These are phyloP conservation scores for Penicillium angulare DNA, from an alignment of 495 filamentous ascomycete genomes.

Conservation along the genomic window DNA sequence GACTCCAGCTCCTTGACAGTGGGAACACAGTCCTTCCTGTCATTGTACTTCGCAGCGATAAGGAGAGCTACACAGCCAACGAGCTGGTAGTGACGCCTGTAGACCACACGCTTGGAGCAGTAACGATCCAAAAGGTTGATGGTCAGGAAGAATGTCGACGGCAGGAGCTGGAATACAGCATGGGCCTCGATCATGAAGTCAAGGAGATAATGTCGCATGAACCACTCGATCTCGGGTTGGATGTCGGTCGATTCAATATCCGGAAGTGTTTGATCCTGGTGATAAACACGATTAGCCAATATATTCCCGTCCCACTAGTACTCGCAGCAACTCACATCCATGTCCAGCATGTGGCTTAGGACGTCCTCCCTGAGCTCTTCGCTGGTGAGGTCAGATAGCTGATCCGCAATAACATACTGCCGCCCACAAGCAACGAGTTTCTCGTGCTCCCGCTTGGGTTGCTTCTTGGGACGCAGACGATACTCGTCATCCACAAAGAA, in stretches of 20 bases:
- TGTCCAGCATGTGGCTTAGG: slow-evolving; percentile 86
- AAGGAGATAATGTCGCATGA: slow-evolving; percentile 96
- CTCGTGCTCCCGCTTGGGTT: slow-evolving; percentile 58
- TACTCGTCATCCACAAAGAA: slow-evolving; percentile 88
- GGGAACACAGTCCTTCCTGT: slow-evolving; percentile 95
- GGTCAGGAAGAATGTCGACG: slow-evolving; percentile 91
- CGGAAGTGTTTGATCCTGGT: slow-evolving; percentile 80
- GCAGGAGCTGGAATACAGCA: slow-evolving; percentile 86
- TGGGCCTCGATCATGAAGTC: slow-evolving; percentile 99
- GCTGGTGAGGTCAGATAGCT: slow-evolving; percentile 75
- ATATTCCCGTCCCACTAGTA: not conserved
- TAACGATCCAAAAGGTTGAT: slow-evolving; percentile 97
- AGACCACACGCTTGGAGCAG: slow-evolving; percentile 97
- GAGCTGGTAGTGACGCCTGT: slow-evolving; percentile 98
- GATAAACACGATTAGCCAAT: not conserved
- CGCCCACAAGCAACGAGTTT: slow-evolving; percentile 71
- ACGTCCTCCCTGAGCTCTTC: slow-evolving; percentile 94
- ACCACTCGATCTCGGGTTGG: slow-evolving; percentile 99
- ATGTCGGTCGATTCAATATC: slow-evolving; percentile 98
- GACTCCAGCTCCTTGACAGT: slow-evolving; percentile 94
- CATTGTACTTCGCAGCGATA: slow-evolving; percentile 97
- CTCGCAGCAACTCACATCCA: slow-evolving; percentile 69
- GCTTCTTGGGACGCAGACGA: slow-evolving; percentile 31
- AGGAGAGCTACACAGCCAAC: slow-evolving; percentile 95
- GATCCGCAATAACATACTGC: slow-evolving; percentile 81